Evolutionary conservation across 2,329 filamentous ascomycete genomes (phyloP).

Genomic region (Cercospora citrullina): DNA sequence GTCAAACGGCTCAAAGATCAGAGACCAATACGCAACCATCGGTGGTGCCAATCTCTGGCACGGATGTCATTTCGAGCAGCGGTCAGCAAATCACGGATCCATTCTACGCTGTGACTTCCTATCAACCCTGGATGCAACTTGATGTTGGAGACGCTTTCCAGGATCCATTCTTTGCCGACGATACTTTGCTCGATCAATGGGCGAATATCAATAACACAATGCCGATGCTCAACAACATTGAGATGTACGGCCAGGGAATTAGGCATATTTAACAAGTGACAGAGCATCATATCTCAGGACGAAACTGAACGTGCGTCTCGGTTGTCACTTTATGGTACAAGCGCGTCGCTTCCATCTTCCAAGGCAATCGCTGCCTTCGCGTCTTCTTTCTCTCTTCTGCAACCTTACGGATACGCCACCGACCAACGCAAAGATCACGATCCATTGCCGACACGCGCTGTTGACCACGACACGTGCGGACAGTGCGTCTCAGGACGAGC

Average conservation of each 20-base stretch:
- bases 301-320: too few relatives aligned
- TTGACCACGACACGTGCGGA: too few relatives aligned
- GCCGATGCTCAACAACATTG: background rate
- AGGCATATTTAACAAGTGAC: background rate
- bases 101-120: background rate
- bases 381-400: too few relatives aligned
- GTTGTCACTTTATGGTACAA: too few relatives aligned
- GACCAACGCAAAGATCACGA: too few relatives aligned
- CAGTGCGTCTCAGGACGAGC: too few relatives aligned
- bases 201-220: conserved; percentile 11
- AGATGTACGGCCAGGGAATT: background rate
- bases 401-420: too few relatives aligned
- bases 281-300: too few relatives aligned
- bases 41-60: background rate
- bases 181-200: conserved; percentile 22
- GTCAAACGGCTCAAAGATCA: background rate
- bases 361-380: too few relatives aligned
- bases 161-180: conserved; percentile 24
- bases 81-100: background rate
- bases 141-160: conserved; percentile 25
- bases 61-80: background rate
- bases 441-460: too few relatives aligned
- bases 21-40: background rate
- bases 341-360: too few relatives aligned
- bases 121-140: conserved; percentile 27